Conservation (phyloP, 225 moss, liverwort and hornwort genomes). For the Lunularia cruciata region DNA sequence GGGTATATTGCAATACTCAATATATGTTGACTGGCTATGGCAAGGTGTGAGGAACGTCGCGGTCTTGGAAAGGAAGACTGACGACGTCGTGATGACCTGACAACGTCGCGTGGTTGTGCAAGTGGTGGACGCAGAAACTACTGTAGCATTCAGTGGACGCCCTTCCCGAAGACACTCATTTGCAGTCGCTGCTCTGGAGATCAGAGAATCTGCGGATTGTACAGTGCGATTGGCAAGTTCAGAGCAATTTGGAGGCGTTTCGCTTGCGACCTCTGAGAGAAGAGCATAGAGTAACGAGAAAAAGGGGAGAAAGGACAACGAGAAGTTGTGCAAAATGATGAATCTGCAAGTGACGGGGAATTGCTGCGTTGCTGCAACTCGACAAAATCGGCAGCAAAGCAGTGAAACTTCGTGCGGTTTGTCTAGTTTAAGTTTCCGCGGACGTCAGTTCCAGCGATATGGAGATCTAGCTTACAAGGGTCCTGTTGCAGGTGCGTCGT, state of each 20-base stretch:
- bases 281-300: neutral
- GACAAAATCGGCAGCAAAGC: neutral
- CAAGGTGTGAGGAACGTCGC: no score
- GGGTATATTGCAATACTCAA: no score
- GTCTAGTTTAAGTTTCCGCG: neutral
- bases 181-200: neutral
- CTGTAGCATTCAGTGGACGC: neutral
- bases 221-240: neutral
- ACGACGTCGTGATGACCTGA: no score
- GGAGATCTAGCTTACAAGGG: neutral
- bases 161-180: neutral
- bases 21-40: no score
- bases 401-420: neutral
- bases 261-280: neutral
- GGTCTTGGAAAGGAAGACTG: no score
- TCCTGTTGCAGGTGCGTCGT: neutral
- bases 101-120: no score
- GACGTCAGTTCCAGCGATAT: neutral
- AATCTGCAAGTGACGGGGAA: neutral
- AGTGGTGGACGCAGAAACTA: no score
- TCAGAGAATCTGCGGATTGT: neutral
- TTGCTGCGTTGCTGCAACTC: neutral
- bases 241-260: neutral
- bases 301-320: neutral
- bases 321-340: slow-evolving; percentile 2